Conservation (phyloP, 345 rosid species). For the Populus tremula region DNA sequence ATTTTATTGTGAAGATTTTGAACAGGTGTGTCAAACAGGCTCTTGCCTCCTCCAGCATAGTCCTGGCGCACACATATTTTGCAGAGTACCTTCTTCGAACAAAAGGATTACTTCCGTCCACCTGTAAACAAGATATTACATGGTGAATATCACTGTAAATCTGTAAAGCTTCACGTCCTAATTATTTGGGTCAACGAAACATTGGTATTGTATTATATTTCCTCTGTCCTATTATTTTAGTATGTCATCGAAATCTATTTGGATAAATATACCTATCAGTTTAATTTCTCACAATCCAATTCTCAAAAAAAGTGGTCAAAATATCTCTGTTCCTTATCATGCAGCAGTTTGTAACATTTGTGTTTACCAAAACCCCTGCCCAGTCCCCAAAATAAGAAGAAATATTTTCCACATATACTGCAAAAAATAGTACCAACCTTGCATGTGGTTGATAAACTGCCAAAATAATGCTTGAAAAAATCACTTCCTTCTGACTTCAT, state of each 20-base stretch:
- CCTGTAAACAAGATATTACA: slow-evolving; percentile 29
- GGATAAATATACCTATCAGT: neutral
- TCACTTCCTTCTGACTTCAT: slow-evolving; percentile 35
- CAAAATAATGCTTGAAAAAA: slow-evolving; percentile 51
- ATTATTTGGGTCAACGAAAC: neutral
- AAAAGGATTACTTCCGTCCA: slow-evolving; percentile 34
- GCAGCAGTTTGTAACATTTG: neutral
- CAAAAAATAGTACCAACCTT: slow-evolving; percentile 37
- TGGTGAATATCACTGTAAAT: neutral
- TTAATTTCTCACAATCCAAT: neutral
- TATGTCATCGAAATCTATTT: neutral
- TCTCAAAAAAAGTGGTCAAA: neutral
- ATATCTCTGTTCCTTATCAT: neutral
- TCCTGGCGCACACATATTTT: slow-evolving; percentile 49
- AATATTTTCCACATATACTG: neutral
- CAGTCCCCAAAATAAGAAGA: neutral
- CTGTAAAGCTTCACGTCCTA: neutral
- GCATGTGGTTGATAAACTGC: slow-evolving; percentile 44
- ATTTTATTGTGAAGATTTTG: slow-evolving; percentile 25
- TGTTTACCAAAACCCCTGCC: neutral
- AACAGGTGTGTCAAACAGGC: slow-evolving; percentile 38
- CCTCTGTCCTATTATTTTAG: neutral
- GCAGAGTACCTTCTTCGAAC: slow-evolving; percentile 55
- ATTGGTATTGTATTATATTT: neutral
- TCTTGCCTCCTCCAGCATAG: slow-evolving; percentile 40